These are phyloP conservation scores for Penicillium sp. DNA, from an alignment of 2,329 filamentous ascomycete genomes.

Conservation along the genomic window DNA sequence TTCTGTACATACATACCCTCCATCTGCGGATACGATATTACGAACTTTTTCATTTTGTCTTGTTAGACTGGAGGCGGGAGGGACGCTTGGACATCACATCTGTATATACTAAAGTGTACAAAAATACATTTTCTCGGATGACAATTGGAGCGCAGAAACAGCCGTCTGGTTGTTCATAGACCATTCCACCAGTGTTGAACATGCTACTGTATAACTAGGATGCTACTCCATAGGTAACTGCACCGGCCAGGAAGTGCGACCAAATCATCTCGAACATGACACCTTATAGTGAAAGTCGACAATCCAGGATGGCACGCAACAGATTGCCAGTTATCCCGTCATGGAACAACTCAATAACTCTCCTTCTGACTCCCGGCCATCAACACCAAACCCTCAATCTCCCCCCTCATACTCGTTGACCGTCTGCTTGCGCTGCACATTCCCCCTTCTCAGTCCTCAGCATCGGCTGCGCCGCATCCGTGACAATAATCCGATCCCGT, in stretches of 20 bases:
- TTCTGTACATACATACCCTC: background rate
- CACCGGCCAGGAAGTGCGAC: too few species aligned
- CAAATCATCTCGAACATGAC: too few species aligned
- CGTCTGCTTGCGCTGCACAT: background rate
- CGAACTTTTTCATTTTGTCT: constrained; percentile 9
- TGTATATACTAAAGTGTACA: background rate
- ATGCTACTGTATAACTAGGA: too few species aligned
- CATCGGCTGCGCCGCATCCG: background rate
- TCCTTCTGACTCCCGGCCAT: background rate
- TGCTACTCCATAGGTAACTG: too few species aligned
- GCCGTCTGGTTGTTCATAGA: too few species aligned
- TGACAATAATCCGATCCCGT: background rate
- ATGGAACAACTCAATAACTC: background rate
- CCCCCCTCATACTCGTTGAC: background rate
- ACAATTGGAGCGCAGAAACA: too few species aligned
- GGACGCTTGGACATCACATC: background rate
- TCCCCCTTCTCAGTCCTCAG: background rate
- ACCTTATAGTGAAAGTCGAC: too few species aligned
- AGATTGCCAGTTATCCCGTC: too few species aligned
- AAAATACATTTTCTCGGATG: background rate
- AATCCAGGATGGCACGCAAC: too few species aligned
- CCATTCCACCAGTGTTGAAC: too few species aligned
- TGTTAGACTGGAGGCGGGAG: background rate
- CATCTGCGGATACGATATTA: constrained; percentile 14
- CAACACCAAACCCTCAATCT: background rate